These are phyloP conservation scores for Aureobasidium vineae DNA, from an alignment of 2,329 filamentous ascomycete species.

Conservation along the genomic window DNA sequence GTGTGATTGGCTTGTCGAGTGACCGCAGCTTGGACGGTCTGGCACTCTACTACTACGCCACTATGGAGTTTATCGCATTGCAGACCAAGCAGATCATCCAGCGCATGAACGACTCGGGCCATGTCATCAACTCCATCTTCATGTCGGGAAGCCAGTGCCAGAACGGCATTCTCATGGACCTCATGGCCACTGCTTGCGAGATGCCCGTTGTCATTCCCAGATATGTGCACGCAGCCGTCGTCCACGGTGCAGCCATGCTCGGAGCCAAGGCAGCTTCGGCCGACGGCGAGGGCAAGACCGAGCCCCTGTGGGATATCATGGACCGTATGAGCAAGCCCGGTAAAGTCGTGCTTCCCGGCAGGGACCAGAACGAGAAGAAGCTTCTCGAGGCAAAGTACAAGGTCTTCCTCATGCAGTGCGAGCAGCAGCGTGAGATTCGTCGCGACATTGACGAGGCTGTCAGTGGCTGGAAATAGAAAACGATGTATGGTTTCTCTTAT, in stretches of 20 bases:
- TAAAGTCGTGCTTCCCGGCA: conserved; percentile 72
- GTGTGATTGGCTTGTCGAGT: conserved; percentile 79
- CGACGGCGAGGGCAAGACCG: conserved; percentile 71
- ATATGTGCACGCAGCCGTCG: conserved; percentile 93
- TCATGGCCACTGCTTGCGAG: conserved; percentile 84
- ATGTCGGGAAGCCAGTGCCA: conserved; percentile 99
- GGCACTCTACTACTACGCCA: conserved; percentile 89
- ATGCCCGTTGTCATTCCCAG: conserved; percentile 92
- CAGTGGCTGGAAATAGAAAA: conserved; percentile 35
- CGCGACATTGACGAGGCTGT: conserved; percentile 66
- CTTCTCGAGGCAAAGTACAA: conserved; percentile 87
- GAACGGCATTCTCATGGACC: conserved; percentile 85
- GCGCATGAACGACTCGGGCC: conserved; percentile 86
- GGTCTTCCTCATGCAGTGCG: conserved; percentile 91
- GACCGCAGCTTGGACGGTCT: conserved; percentile 86
- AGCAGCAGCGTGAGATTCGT: conserved; percentile 79
- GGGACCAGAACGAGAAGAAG: conserved; percentile 69
- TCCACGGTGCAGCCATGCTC: conserved; percentile 97
- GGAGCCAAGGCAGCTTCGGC: conserved; percentile 94
- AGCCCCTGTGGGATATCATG: conserved; percentile 95
- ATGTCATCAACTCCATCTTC: conserved; percentile 89
- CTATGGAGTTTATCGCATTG: conserved; percentile 97
- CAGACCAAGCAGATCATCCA: conserved; percentile 96
- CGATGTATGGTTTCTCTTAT: too few species aligned
- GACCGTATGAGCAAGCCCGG: conserved; percentile 95